Percentiles rank a stretch among this genome's conserved stretches.
These are phyloP conservation scores for Ascoidea rubescens DNA, from an alignment of 805 yeast genomes.

Conservation along the genomic window DNA sequence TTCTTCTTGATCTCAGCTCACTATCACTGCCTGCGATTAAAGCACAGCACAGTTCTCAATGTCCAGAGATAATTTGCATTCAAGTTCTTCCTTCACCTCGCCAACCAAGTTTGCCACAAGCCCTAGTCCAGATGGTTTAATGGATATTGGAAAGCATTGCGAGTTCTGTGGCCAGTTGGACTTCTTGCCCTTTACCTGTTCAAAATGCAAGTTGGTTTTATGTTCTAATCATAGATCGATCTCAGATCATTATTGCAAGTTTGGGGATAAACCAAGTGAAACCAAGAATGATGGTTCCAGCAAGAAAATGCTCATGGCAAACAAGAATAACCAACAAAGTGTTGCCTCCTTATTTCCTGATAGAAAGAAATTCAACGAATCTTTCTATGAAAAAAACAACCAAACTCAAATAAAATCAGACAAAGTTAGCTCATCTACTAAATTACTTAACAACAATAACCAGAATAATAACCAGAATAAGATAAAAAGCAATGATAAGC, in stretches of 20 bases:
- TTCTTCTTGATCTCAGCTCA: too few species aligned
- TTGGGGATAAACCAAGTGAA: slow-evolving; percentile 4
- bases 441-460: neutral
- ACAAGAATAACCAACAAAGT: slow-evolving; percentile 18
- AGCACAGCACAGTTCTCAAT: too few species aligned
- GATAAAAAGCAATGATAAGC: neutral
- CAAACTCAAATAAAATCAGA: too few species aligned
- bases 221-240: slow-evolving; percentile 36
- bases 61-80: too few species aligned
- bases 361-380: slow-evolving; percentile 24
- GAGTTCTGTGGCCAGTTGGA: slow-evolving; percentile 36
- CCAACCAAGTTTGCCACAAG: too few species aligned
- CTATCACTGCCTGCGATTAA: too few species aligned
- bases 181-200: slow-evolving; percentile 45
- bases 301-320: too few species aligned
- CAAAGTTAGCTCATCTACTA: too few species aligned
- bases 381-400: neutral
- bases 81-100: too few species aligned
- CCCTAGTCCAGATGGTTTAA: slow-evolving; percentile 16
- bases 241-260: slow-evolving; percentile 19
- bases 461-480: too few species aligned
- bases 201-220: slow-evolving; percentile 27
- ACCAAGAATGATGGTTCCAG: slow-evolving; percentile 1
- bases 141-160: slow-evolving; percentile 50
- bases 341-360: slow-evolving; percentile 39